These are phyloP conservation scores for Pseudocercospora eumusae DNA, from an alignment of 2,329 filamentous ascomycete genomes.

Conservation along the genomic window DNA sequence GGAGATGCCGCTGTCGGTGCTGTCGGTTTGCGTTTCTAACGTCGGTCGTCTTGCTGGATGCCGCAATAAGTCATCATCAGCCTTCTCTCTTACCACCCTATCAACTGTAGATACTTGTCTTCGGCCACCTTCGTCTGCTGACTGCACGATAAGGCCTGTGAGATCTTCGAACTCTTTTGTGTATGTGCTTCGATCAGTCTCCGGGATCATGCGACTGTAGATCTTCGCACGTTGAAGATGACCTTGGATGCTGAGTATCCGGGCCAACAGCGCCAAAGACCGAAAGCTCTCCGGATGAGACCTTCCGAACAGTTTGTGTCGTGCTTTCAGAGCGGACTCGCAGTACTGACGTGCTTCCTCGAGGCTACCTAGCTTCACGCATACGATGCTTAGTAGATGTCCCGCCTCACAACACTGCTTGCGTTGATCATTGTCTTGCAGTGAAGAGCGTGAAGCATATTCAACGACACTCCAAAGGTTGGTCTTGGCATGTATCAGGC, in stretches of 20 bases:
- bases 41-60: neutral
- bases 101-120: too few species aligned
- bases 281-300: constrained; percentile 9
- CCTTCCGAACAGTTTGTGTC: constrained; percentile 23
- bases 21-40: neutral
- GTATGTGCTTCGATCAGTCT: neutral
- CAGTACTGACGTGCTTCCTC: constrained; percentile 22
- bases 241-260: constrained; percentile 18
- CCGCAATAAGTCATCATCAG: too few species aligned
- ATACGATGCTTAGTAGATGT: constrained; percentile 21
- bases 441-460: neutral
- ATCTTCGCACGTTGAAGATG: constrained; percentile 18
- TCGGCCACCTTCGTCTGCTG: too few species aligned
- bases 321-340: constrained; percentile 21
- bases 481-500: constrained; percentile 28
- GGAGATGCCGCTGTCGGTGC: neutral
- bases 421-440: constrained; percentile 10
- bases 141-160: neutral
- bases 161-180: constrained; percentile 1
- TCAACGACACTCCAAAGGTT: constrained; percentile 25
- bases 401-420: constrained; percentile 19
- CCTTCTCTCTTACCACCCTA: too few species aligned
- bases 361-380: constrained; percentile 17
- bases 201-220: constrained; percentile 20
- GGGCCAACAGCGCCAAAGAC: constrained; percentile 25